Evolutionary conservation across 202 grass and related monocot species (phyloP).

Genomic region (Setaria italica): DNA sequence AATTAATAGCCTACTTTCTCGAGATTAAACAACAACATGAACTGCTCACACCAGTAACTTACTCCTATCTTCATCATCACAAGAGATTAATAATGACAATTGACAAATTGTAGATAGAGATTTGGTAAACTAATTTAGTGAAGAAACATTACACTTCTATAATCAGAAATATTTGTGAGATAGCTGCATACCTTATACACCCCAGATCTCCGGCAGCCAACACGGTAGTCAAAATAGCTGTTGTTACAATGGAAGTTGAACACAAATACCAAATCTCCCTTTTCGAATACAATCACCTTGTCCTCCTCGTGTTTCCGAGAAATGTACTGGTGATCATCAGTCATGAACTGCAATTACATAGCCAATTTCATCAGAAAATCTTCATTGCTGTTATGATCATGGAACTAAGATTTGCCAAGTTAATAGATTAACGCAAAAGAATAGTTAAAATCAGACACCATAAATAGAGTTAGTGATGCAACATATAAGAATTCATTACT

Average conservation of each 20-base stretch:
- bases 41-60: not conserved
- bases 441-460: slow-evolving; percentile 7
- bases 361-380: slow-evolving; percentile 44
- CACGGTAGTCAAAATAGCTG: slow-evolving; percentile 84
- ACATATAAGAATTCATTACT: not conserved
- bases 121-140: not conserved
- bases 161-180: slow-evolving; percentile 17
- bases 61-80: not conserved
- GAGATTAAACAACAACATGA: not conserved
- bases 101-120: slow-evolving; percentile 18
- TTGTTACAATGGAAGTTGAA: slow-evolving; percentile 98
- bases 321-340: slow-evolving; percentile 91
- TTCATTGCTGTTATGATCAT: slow-evolving; percentile 24
- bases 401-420: slow-evolving; percentile 29
- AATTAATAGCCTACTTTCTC: not conserved
- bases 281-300: slow-evolving; percentile 89
- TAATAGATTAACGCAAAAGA: slow-evolving; percentile 18
- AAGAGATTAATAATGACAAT: slow-evolving; percentile 22
- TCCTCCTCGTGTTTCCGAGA: slow-evolving; percentile 93
- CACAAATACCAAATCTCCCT: slow-evolving; percentile 89
- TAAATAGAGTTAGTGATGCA: not conserved
- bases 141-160: not conserved
- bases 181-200: slow-evolving; percentile 76
- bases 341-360: slow-evolving; percentile 91
- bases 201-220: slow-evolving; percentile 84